Base-by-base conservation (phyloP, 257 asterid species). In the Fraxinus anomala region DNA sequence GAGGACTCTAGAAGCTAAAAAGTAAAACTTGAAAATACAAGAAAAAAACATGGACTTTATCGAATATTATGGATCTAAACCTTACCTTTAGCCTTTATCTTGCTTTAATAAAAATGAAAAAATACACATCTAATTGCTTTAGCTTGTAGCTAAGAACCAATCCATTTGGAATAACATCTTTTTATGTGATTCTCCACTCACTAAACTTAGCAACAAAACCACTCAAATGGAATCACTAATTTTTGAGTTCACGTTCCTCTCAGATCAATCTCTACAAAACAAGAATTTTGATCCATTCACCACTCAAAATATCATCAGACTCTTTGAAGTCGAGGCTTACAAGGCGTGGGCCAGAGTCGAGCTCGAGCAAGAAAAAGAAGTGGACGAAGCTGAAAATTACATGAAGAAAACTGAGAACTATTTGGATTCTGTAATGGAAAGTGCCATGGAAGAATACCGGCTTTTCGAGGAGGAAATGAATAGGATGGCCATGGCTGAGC, bases 331-430 rank as follows among this genome's bases (percentile, higher is more conserved):
- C 31, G 99, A 94, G 71, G 87, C 94, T 5, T 92, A 91, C 92
- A 90, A 84, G 82, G 97, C 96, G 5, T 92, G 99, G 99, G 97
- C 97, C 8, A 83, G 89, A 69, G 88, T 88, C 73, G 97, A 94
- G 83, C 89, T 91, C 26, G 91, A 90, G 34, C 77, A 77, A 83
- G 86, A 84, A 34, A 72, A 47, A 34, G 86, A 92, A 36, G 85
- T 76, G 1, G 68, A 79, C 36, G 73, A 80, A 10, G 84, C 97
- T 2, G 85, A 86, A 76, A 77, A 75, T 6, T 3, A 42, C 69
- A 2, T 91, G 82, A 21, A 72, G 17, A 91, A 91, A 44, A 44
- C 95, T 4, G 97, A 94, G 79, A 89, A 86, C 3, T 82, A 90
- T 42, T 81, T 92, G 3, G 92, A 92, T 26, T 88, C 94, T 5